A percentile compares a stretch with the other conserved stretches of the same genome.
Evolutionary conservation across 352 stramenopile genomes (phyloP).

Genomic region (Phytopythium montanum): DNA sequence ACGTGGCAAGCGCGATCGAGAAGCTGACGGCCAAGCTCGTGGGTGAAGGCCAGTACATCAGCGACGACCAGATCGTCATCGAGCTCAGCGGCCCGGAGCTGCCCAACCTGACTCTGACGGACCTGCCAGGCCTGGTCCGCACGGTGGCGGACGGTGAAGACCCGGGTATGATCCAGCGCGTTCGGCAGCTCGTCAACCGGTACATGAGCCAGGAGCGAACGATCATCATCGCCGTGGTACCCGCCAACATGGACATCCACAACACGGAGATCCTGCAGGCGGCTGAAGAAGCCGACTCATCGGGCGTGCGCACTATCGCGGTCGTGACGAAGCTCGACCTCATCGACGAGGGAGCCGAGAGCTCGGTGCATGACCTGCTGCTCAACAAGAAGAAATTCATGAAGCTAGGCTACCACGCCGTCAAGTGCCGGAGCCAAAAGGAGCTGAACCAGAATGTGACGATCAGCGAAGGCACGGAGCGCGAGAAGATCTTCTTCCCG

Average conservation of each 20-base stretch:
- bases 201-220: conserved; percentile 76
- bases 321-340: conserved; percentile 89
- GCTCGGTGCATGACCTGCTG: conserved; percentile 64
- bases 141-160: conserved; percentile 67
- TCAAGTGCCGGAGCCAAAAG: conserved; percentile 80
- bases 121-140: conserved; percentile 76
- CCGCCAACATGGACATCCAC: conserved; percentile 82
- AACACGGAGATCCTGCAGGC: conserved; percentile 81
- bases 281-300: conserved; percentile 59
- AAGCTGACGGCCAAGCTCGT: conserved; percentile 61
- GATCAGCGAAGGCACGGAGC: conserved; percentile 42
- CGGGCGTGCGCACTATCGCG: conserved; percentile 71
- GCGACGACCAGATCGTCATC: conserved; percentile 78
- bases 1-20: conserved; percentile 39
- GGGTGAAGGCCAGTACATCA: conserved; percentile 64
- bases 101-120: conserved; percentile 77
- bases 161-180: conserved; percentile 52
- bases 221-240: conserved; percentile 84
- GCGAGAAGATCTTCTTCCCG: conserved; percentile 58
- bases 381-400: conserved; percentile 70
- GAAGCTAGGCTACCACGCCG: conserved; percentile 76
- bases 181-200: conserved; percentile 65
- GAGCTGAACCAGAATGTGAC: conserved; percentile 50
- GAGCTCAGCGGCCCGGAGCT: conserved; percentile 52
- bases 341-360: conserved; percentile 77